phyloP scores from a whole-genome alignment of 805 yeast species.

The Candida patagonica region DNA sequence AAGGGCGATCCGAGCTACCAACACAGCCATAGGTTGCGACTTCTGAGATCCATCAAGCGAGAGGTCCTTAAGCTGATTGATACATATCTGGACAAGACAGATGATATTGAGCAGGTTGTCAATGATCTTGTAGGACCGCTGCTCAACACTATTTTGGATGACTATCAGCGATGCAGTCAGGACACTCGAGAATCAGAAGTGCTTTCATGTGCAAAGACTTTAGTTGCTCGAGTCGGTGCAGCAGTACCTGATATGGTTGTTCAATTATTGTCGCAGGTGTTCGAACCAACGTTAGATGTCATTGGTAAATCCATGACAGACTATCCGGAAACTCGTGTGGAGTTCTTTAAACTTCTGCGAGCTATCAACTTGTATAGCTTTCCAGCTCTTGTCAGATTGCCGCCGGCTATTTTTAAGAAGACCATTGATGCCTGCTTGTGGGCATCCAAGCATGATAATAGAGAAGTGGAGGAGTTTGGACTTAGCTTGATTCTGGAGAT shows the following conservation, averaged over 20 bases:
- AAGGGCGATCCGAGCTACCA: constrained; percentile 81
- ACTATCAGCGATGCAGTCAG: constrained; percentile 80
- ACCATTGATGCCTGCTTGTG: constrained; percentile 91
- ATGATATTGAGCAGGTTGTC: constrained; percentile 74
- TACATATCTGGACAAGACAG: constrained; percentile 80
- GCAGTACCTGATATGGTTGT: constrained; percentile 86
- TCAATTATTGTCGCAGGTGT: constrained; percentile 76
- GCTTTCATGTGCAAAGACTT: constrained; percentile 84
- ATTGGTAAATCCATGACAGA: constrained; percentile 91
- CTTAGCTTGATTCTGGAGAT: constrained; percentile 75
- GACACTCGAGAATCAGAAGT: constrained; percentile 98
- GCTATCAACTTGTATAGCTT: constrained; percentile 81
- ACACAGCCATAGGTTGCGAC: constrained; percentile 89
- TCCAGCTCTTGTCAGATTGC: constrained; percentile 75
- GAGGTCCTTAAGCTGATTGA: constrained; percentile 86
- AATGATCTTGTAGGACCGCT: constrained; percentile 74
- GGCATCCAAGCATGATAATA: constrained; percentile 96
- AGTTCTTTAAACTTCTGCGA: constrained; percentile 81
- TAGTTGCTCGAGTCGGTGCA: constrained; percentile 79
- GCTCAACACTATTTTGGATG: constrained; percentile 77
- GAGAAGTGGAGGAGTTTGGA: constrained; percentile 94
- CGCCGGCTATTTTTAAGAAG: constrained; percentile 85
- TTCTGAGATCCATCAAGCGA: constrained; percentile 91
- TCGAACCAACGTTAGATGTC: constrained; percentile 92
- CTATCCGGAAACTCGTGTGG: constrained; percentile 96